A percentile compares a stretch with the other conserved stretches of the same genome.
These are phyloP conservation scores for Stagonosporopsis vannaccii DNA, from an alignment of 2,329 filamentous ascomycete genomes.

Conservation along the genomic window DNA sequence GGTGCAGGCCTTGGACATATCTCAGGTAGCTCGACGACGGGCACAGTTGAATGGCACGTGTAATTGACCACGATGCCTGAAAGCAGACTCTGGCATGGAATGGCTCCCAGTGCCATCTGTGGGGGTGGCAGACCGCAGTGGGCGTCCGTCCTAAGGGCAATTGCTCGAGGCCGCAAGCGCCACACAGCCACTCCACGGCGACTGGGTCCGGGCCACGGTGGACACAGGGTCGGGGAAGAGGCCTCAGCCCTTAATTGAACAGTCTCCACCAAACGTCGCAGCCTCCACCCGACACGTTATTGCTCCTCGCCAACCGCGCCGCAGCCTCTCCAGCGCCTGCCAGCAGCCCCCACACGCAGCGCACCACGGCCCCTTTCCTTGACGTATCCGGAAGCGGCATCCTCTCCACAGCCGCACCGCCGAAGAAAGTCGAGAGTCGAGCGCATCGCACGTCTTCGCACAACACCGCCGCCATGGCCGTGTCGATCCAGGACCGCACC, in stretches of 20 bases:
- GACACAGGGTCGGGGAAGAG: conserved; percentile 3
- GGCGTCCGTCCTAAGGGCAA: neutral
- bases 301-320: neutral
- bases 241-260: conserved; percentile 11
- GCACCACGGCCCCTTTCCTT: conserved; percentile 14
- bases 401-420: neutral
- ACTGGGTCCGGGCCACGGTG: conserved; percentile 1
- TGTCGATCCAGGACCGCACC: conserved; percentile 94
- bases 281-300: conserved; percentile 1
- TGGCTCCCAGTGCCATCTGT: neutral
- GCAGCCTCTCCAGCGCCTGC: neutral
- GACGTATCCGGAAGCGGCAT: conserved; percentile 9
- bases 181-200: conserved; percentile 5
- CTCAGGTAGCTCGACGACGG: neutral
- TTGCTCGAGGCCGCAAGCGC: neutral
- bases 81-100: neutral
- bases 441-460: neutral
- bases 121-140: neutral
- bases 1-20: neutral
- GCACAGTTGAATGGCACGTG: neutral
- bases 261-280: conserved; percentile 12
- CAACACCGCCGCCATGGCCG: conserved; percentile 55
- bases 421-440: neutral
- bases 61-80: neutral
- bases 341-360: neutral